Conservation (phyloP, 106 monocot genomes). For the Cymbidium sinense region DNA sequence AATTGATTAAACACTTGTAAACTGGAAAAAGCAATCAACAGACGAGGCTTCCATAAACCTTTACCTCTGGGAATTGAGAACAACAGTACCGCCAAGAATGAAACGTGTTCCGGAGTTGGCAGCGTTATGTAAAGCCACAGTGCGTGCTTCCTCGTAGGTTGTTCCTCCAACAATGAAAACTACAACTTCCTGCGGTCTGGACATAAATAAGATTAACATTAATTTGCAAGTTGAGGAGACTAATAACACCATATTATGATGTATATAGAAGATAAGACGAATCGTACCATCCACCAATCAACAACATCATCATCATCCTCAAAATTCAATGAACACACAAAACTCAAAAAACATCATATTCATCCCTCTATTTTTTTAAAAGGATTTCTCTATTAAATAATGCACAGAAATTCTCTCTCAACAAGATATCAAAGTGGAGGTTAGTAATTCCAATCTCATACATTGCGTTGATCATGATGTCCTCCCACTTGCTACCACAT, state of each 20-base stretch:
- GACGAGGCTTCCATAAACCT: background rate
- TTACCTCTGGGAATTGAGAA: conserved; percentile 90
- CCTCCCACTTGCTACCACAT: too few species aligned
- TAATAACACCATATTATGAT: background rate
- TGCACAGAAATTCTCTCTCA: too few species aligned
- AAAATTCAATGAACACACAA: too few species aligned
- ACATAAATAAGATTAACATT: background rate
- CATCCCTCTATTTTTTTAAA: too few species aligned
- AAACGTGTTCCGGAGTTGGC: conserved; percentile 82
- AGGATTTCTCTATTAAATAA: too few species aligned
- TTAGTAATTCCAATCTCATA: too few species aligned
- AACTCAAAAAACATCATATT: too few species aligned
- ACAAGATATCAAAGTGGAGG: too few species aligned
- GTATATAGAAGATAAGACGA: background rate
- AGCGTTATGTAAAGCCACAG: conserved; percentile 79
- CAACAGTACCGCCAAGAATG: conserved; percentile 81
- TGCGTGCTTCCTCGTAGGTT: conserved; percentile 88
- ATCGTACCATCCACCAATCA: too few species aligned
- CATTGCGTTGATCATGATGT: too few species aligned
- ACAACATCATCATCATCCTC: too few species aligned
- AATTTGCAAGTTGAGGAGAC: background rate
- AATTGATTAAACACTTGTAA: background rate
- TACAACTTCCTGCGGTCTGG: conserved; percentile 90
- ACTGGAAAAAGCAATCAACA: background rate
- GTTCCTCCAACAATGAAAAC: conserved; percentile 94